phyloP scores from a whole-genome alignment of 345 rosid genomes.

The Salix koriyanagi region DNA sequence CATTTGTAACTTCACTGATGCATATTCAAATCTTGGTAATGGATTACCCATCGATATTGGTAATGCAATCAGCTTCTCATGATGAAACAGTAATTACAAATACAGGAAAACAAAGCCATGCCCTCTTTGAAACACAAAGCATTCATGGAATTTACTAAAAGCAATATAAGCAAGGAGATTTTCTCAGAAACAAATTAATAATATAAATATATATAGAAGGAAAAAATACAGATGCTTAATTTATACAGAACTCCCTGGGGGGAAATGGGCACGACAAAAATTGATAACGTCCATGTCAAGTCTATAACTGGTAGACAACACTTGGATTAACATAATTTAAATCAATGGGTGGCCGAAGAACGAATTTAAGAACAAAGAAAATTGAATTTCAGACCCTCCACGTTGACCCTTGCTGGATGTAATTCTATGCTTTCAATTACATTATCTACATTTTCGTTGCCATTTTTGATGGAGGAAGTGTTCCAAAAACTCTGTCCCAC shows the following conservation, averaged over 20 bases:
- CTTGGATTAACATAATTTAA: conserved; percentile 3
- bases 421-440: not conserved
- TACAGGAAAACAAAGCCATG: not conserved
- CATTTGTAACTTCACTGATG: not conserved
- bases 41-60: not conserved
- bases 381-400: not conserved
- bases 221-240: not conserved
- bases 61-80: not conserved
- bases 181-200: not conserved
- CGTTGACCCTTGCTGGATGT: not conserved
- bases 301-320: conserved; percentile 1
- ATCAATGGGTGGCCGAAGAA: not conserved
- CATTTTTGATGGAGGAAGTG: conserved; percentile 50
- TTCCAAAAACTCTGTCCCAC: conserved; percentile 86
- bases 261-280: conserved; percentile 3
- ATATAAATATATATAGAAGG: too few species aligned
- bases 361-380: not conserved
- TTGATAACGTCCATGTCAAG: not conserved
- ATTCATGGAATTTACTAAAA: not conserved
- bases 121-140: not conserved
- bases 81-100: not conserved
- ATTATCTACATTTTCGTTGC: conserved; percentile 10
- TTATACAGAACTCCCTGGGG: conserved; percentile 1
- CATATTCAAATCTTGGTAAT: too few species aligned
- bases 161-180: not conserved